Evolutionary conservation across 257 asterid genomes (phyloP).

Genomic region (Ehretia macrophylla): DNA sequence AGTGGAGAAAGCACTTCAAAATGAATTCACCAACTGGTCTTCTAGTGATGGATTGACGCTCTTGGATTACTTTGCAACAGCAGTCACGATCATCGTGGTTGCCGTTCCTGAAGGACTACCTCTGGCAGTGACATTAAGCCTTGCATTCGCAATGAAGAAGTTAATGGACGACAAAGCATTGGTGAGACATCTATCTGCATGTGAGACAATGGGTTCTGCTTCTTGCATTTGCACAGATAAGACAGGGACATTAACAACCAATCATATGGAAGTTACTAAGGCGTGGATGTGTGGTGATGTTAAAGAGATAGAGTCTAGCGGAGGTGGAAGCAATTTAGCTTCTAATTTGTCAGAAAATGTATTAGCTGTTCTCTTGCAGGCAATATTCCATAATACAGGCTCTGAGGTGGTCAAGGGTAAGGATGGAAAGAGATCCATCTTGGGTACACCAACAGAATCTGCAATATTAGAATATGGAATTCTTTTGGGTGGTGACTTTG

Average conservation of each 20-base stretch:
- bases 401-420: constrained; percentile 82
- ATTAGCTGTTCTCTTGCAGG: constrained; percentile 56
- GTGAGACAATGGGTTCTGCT: constrained; percentile 99
- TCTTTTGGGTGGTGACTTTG: constrained; percentile 77
- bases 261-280: constrained; percentile 83
- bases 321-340: constrained; percentile 24
- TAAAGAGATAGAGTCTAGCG: constrained; percentile 39
- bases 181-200: constrained; percentile 91
- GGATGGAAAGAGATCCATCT: constrained; percentile 56
- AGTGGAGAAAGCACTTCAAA: constrained; percentile 55
- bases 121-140: constrained; percentile 90
- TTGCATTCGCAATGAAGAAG: constrained; percentile 90
- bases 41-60: constrained; percentile 68
- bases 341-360: constrained; percentile 45
- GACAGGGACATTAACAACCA: constrained; percentile 94
- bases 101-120: constrained; percentile 99
- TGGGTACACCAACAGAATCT: constrained; percentile 89
- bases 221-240: constrained; percentile 92
- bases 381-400: constrained; percentile 76
- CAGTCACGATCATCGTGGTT: constrained; percentile 93
- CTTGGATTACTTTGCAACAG: constrained; percentile 88
- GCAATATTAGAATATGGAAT: constrained; percentile 85
- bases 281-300: constrained; percentile 54
- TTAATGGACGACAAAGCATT: constrained; percentile 81
- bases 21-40: constrained; percentile 64